Percentiles rank a stretch among this genome's conserved stretches.
These are phyloP conservation scores for Globisporangium echinulatum DNA, from an alignment of 352 stramenopile species.

Conservation along the genomic window DNA sequence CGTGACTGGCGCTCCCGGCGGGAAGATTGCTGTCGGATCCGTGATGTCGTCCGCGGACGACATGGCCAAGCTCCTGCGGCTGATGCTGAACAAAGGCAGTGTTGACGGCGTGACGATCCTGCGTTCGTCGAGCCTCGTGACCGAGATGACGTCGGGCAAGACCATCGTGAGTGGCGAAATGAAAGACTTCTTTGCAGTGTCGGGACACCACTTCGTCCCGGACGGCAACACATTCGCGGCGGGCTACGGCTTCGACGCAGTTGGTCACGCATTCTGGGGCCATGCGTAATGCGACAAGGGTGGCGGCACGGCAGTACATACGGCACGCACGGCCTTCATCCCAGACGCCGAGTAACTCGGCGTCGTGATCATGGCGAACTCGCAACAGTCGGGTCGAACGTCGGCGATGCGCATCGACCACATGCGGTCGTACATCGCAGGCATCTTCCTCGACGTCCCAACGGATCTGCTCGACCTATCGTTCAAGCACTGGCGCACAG, in stretches of 20 bases:
- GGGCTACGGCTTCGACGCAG: slow-evolving; percentile 60
- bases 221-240: slow-evolving; percentile 45
- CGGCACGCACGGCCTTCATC: slow-evolving; percentile 46
- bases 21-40: slow-evolving; percentile 31
- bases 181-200: slow-evolving; percentile 23
- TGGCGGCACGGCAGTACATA: slow-evolving; percentile 41
- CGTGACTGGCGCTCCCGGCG: slow-evolving; percentile 7
- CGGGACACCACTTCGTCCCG: slow-evolving; percentile 33
- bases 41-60: no score
- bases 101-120: slow-evolving; percentile 29
- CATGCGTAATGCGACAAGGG: slow-evolving; percentile 67
- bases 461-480: slow-evolving; percentile 40
- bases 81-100: no score
- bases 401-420: slow-evolving; percentile 34
- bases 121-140: slow-evolving; percentile 28
- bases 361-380: slow-evolving; percentile 32
- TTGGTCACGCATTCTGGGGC: slow-evolving; percentile 46
- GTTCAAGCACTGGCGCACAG: slow-evolving; percentile 25
- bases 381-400: slow-evolving; percentile 37
- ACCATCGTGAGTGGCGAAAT: slow-evolving; percentile 26
- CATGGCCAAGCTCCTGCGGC: slow-evolving; percentile 4
- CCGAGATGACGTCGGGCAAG: slow-evolving; percentile 57
- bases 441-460: slow-evolving; percentile 55
- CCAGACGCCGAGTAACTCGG: slow-evolving; percentile 17
- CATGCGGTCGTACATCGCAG: slow-evolving; percentile 55